Conservation (phyloP, 129 eudicot genomes). For the Scalesia atractyloides region DNA sequence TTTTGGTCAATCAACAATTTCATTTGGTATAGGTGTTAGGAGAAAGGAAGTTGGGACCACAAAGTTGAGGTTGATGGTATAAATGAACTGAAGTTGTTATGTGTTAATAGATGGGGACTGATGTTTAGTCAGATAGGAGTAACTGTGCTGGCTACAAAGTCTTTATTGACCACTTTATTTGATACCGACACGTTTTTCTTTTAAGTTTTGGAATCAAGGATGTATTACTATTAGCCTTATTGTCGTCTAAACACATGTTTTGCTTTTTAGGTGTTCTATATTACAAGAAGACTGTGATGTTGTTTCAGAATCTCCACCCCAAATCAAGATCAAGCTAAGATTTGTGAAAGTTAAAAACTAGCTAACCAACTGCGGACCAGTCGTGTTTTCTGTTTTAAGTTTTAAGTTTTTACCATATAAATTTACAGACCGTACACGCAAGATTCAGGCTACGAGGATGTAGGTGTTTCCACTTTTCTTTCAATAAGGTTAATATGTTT, state of each 20-base stretch:
- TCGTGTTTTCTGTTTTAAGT: constrained; percentile 17
- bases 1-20: constrained; percentile 2
- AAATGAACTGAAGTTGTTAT: background rate
- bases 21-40: background rate
- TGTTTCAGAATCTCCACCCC: constrained; percentile 80
- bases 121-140: constrained; percentile 8
- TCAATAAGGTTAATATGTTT: constrained; percentile 62
- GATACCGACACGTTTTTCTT: background rate
- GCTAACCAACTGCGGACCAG: background rate
- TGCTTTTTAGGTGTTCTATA: constrained; percentile 73
- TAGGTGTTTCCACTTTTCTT: constrained; percentile 81
- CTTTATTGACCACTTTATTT: constrained; percentile 4
- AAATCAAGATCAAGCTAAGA: constrained; percentile 76
- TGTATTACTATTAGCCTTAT: constrained; percentile 2
- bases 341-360: constrained; percentile 29
- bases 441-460: constrained; percentile 85
- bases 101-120: background rate
- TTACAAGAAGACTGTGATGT: constrained; percentile 90
- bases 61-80: background rate
- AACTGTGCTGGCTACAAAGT: constrained; percentile 5
- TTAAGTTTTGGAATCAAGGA: constrained; percentile 9
- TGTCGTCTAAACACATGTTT: constrained; percentile 14
- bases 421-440: constrained; percentile 82
- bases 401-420: constrained; percentile 27
- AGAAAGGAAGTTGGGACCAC: constrained; percentile 8